Base-by-base conservation (phyloP, 345 rosid genomes). In the Firmiana major region DNA sequence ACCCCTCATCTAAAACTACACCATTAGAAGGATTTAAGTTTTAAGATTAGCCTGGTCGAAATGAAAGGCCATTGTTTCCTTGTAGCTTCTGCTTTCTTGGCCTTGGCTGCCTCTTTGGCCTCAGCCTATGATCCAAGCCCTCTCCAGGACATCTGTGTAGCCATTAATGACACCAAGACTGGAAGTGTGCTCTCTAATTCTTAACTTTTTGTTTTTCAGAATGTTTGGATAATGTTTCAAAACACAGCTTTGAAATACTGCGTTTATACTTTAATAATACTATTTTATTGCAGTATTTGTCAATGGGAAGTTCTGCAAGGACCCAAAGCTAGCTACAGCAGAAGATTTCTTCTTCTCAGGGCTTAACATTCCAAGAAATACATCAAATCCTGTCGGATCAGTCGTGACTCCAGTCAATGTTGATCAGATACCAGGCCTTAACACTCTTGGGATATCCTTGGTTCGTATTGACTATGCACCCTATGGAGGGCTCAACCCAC, bases 291-390 rank as follows among this genome's bases (percentile, higher is more conserved):
- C 58, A 81, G 86, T 85, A 9, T 85, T 83, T 55, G 85, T 85
- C 65, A 80, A 85, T 31, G 87, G 84, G 12, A 73, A 82, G 72
- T 80, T 85, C 54, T 85, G 85, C 82, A 85, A 75, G 77, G 79
- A 85, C 77, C 87, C 81, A 0, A 78, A 59, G 12, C 74, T 40
- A 10, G 80, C 43, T 15, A 78, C 9, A 0, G 74, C 80, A n/a
- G 43, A 81, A 3, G 87, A 81, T 34, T 84, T 84, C 78, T 55
- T 53, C 75, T 77, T 34, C 36, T 28, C 34, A 22, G 77, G 78
- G 19, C 43, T 84, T 55, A 65, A 77, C 76, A 63, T 67, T 2
- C 77, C 83, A 0, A 34, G 81, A 19, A 53, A 64, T 62, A 74
- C 84, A 2, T 0, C 55, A 3, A 81, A 79, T 36, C 77, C 36